Base-by-base conservation (phyloP, 345 rosid species). In the Alliaria petiolata region DNA sequence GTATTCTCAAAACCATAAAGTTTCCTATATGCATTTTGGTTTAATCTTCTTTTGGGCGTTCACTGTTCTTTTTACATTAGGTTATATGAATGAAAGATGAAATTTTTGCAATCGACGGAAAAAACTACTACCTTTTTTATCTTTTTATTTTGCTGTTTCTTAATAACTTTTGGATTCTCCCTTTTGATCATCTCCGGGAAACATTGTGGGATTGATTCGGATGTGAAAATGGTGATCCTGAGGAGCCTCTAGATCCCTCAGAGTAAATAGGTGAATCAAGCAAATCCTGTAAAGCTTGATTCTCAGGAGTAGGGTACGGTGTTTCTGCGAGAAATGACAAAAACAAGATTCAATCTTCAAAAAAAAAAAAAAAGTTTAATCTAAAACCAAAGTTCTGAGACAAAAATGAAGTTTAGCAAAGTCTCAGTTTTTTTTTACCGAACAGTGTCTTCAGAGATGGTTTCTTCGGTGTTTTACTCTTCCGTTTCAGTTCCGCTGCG, bases 381-480 rank as follows among this genome's bases (percentile, higher is more conserved):
- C 55, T 35, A 54, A 60, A 59, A n/a, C 59, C 22, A 13, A 46
- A 16, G 26, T 38, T 12, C 25, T 19, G 34, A 53, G 49, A 38
- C 7, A 9, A 36, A 40, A 13, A 4, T 19, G 5, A 58, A 35
- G 35, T 13, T 57, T 43, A 50, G 45, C 19, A 9, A 52, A 28
- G 58, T 53, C 58, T 53, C 8, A 0, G 38, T 52, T 15, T 50
- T 55, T n/a, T n/a, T 8, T 17, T 78, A 83, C 86, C 84, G 34
- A 83, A 83, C 47, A 83, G 67, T 28, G 84, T 75, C 78, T 80
- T 83, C 51, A 83, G 77, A 62, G 86, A 74, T 55, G 86, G 86
- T 76, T 75, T 83, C 70, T 78, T 83, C 13, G 80, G 58, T 22
- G 76, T 65, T 58, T 72, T 83, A 50, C 65, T 78, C 80, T 83